A percentile compares a stretch with the other conserved stretches of the same genome.
These are phyloP conservation scores for Botrytis galanthina DNA, from an alignment of 2,329 filamentous ascomycete species.

Conservation along the genomic window DNA sequence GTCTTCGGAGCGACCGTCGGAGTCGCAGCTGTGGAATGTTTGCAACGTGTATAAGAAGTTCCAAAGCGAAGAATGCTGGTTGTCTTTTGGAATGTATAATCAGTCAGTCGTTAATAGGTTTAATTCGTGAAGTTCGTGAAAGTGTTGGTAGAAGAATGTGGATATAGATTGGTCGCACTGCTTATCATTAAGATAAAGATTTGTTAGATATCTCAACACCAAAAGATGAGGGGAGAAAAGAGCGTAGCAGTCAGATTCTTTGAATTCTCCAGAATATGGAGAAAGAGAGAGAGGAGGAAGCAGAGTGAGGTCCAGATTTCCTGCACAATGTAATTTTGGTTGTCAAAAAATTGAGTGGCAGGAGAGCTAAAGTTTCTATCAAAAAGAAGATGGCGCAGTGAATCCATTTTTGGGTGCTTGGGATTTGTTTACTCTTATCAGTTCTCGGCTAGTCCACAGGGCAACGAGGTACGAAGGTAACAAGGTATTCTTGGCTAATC, in stretches of 20 bases:
- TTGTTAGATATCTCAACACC: slow-evolving; percentile 16
- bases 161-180: slow-evolving; percentile 17
- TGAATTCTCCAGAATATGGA: slow-evolving; percentile 7
- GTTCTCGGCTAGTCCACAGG: neutral
- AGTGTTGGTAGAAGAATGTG: slow-evolving; percentile 13
- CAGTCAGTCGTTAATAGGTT: neutral
- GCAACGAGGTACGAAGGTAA: slow-evolving; percentile 7
- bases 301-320: slow-evolving; percentile 16
- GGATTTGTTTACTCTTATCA: slow-evolving; percentile 16
- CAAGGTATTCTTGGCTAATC: neutral
- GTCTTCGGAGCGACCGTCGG: slow-evolving; percentile 35
- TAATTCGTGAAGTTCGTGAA: slow-evolving; percentile 7
- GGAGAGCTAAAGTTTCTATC: slow-evolving; percentile 16
- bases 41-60: slow-evolving; percentile 24
- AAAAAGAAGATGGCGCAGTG: slow-evolving; percentile 21
- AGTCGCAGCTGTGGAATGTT: slow-evolving; percentile 38
- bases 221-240: neutral
- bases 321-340: slow-evolving; percentile 6
- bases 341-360: slow-evolving; percentile 17
- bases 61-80: slow-evolving; percentile 27
- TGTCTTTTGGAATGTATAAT: slow-evolving; percentile 6
- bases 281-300: neutral
- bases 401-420: neutral
- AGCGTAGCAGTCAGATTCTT: slow-evolving; percentile 12
- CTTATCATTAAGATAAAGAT: slow-evolving; percentile 19